Evolutionary conservation across 306 rosid species (phyloP).

Genomic region (Neltuma alba): DNA sequence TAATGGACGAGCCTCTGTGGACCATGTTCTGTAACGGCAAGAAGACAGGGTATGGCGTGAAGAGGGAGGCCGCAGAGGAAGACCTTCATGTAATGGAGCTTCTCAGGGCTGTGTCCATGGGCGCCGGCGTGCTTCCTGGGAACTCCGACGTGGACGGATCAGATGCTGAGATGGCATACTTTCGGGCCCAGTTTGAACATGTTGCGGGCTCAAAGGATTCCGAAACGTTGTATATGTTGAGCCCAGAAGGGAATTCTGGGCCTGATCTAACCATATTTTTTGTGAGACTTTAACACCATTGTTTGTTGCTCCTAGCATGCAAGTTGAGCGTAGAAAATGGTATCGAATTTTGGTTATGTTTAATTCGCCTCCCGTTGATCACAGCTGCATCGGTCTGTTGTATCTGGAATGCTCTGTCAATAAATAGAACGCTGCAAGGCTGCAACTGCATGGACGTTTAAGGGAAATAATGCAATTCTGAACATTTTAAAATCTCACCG

Average conservation of each 20-base stretch:
- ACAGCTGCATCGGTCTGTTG: background rate
- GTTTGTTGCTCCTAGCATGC: no score
- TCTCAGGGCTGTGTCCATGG: conserved; percentile 75
- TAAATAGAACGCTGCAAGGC: background rate
- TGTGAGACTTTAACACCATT: no score
- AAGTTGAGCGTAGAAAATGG: no score
- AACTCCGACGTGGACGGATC: conserved; percentile 43
- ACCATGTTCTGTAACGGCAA: conserved; percentile 83
- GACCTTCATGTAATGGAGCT: conserved; percentile 73
- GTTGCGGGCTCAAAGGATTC: conserved; percentile 78
- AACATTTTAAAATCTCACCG: background rate
- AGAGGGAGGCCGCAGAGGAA: conserved; percentile 66
- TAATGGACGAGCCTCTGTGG: conserved; percentile 70
- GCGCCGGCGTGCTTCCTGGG: conserved; percentile 77
- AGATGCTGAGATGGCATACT: conserved; percentile 63
- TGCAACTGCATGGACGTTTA: background rate
- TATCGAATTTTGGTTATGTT: no score
- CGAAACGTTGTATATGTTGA: conserved; percentile 76
- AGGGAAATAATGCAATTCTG: background rate
- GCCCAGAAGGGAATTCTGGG: conserved; percentile 71
- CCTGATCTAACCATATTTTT: conserved; percentile 86
- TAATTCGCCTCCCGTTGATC: background rate
- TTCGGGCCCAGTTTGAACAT: conserved; percentile 73
- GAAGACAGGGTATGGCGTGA: conserved; percentile 71
- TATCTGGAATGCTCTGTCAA: background rate